Evolutionary conservation across 2,329 filamentous ascomycete species (phyloP).

Genomic region (Lizonia empirigonia): DNA sequence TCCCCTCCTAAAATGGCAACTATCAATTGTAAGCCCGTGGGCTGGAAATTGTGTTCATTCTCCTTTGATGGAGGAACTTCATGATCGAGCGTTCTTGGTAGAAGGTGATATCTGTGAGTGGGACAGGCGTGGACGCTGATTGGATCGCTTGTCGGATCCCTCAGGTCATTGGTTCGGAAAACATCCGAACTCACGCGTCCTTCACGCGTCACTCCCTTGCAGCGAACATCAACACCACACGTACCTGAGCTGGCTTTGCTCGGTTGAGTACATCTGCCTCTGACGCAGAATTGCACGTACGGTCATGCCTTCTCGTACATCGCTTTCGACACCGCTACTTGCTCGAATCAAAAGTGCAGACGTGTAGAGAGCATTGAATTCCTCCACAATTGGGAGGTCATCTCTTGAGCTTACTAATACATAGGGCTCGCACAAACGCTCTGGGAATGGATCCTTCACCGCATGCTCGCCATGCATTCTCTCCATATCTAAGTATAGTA

Average conservation of each 20-base stretch:
- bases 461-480: conserved; percentile 21
- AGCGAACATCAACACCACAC: not conserved
- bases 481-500: conserved; percentile 14
- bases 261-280: too few relatives aligned
- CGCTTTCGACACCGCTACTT: too few relatives aligned
- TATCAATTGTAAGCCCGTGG: too few relatives aligned
- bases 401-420: conserved; percentile 7
- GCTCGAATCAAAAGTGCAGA: not conserved
- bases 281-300: too few relatives aligned
- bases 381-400: not conserved
- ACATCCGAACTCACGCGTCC: conserved; percentile 2
- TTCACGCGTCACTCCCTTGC: not conserved
- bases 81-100: too few relatives aligned
- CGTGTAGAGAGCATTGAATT: not conserved
- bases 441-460: too few relatives aligned
- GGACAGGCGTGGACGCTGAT: not conserved
- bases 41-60: too few relatives aligned
- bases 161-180: not conserved
- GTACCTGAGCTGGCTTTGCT: not conserved
- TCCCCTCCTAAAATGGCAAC: too few relatives aligned
- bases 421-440: too few relatives aligned
- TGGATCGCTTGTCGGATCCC: not conserved
- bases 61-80: too few relatives aligned
- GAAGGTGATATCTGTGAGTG: too few relatives aligned
- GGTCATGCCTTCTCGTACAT: too few relatives aligned